Base-by-base conservation (phyloP, 1,139 yeast genomes). In the Taphrina confusa region DNA sequence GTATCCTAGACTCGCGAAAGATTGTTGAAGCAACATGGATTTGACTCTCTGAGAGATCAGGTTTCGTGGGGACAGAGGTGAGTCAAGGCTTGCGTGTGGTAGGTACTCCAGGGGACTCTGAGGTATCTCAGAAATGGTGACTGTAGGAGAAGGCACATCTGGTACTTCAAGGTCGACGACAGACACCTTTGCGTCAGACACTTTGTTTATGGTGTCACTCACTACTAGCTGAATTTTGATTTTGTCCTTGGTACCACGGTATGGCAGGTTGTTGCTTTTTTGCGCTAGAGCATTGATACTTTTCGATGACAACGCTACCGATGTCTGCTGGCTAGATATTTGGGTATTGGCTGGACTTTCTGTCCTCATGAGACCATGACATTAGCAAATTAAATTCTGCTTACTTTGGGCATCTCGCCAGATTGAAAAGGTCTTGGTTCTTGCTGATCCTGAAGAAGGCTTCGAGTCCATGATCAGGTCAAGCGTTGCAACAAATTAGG, bases 331-430 rank as follows among this genome's bases (percentile, higher is more conserved):
- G n/a, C n/a, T n/a, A n/a, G n/a, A n/a, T n/a, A n/a, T n/a, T n/a
- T n/a, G n/a, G n/a, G n/a, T n/a, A n/a, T n/a, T n/a, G n/a, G n/a
- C n/a, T n/a, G n/a, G n/a, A n/a, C n/a, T n/a, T n/a, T n/a, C n/a
- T n/a, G n/a, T n/a, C n/a, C n/a, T n/a, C n/a, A n/a, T n/a, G n/a
- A n/a, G n/a, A n/a, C n/a, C n/a, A n/a, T n/a, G n/a, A n/a, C n/a
- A n/a, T n/a, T n/a, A n/a, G n/a, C n/a, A n/a, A n/a, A n/a, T n/a
- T n/a, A n/a, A n/a, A n/a, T n/a, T n/a, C n/a, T n/a, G n/a, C 8
- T 18, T 45, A 45, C 50, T 27, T 14, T 3, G 8, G 6, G 23
- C 14, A 25, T 45, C 50, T 45, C 37, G 50, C 50, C 50, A 45
- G 37, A 45, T 30, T 11, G 50, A n/a, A 25, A 45, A 45, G 8